Base-by-base conservation (phyloP, 2,329 filamentous ascomycete genomes). In the Xylaria sp. region DNA sequence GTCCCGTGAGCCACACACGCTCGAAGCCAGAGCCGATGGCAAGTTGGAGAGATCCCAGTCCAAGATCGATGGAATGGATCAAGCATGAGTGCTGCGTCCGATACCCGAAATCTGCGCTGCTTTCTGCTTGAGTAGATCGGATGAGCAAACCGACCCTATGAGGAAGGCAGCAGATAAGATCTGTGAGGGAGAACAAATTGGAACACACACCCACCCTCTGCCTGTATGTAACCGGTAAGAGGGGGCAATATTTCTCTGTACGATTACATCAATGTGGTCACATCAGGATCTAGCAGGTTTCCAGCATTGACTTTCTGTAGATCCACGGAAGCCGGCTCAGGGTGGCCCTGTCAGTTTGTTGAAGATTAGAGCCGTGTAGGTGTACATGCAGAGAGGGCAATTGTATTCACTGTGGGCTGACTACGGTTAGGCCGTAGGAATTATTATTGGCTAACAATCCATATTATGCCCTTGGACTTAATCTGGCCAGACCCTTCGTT, bases 51-150 rank as follows among this genome's bases (percentile, higher is more conserved):
- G 1, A n/a, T 40, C 47, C 29, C 21, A 3, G 31, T 33, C 3
- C 25, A 17, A 47, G 53, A 54, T 53, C 47, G 40, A 60, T 35
- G 47, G 44, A 40, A 13, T 3, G 21, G 44, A 21, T 27, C 41
- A 47, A 38, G 15, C 38, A 47, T 53, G 25, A 40, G 33, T 23
- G 49, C 33, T 41, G 23, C 31, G 62, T 52, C 57, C 60, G 60
- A 64, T 65, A 65, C 56, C 64, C 64, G 62, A 67, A 60, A 62
- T 65, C 62, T 60, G 27, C 56, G 37, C 46, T 58, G n/a, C 31
- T 58, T 37, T 40, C 40, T 58, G 48, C 35, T 56, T 60, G 29
- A 3, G 51, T 48, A 53, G 65, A 67, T 67, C 65, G 65, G 65
- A 37, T 57, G 17, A 25, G 31, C 19, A 53, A 57, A 43, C 63